Conservation (phyloP, 2,329 filamentous ascomycete species). For the Tolypocladium endophyticum region DNA sequence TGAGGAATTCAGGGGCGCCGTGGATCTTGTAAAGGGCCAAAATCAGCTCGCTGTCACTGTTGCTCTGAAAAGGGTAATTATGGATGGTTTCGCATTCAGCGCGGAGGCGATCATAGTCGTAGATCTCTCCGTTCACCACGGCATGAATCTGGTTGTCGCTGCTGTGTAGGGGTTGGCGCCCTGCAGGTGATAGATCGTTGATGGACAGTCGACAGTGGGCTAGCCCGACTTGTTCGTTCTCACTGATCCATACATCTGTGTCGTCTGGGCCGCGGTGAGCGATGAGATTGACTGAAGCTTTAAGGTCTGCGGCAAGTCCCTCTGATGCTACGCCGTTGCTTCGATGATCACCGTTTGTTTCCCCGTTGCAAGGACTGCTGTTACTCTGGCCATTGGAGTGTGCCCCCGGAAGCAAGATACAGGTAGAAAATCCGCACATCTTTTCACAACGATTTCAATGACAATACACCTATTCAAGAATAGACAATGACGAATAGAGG, state of each 20-base stretch:
- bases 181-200: constrained; percentile 35
- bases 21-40: constrained; percentile 40
- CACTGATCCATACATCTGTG: constrained; percentile 16
- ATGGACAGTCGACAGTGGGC: constrained; percentile 41
- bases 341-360: too few relatives aligned
- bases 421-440: too few relatives aligned
- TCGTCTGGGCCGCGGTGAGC: constrained; percentile 19
- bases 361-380: too few relatives aligned
- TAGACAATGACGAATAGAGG: too few relatives aligned
- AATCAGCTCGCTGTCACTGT: constrained; percentile 40
- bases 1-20: constrained; percentile 23
- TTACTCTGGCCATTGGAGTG: too few relatives aligned
- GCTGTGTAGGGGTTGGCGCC: constrained; percentile 34
- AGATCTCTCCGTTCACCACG: constrained; percentile 48
- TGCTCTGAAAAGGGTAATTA: constrained; percentile 32
- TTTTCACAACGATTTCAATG: too few relatives aligned
- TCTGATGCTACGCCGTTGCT: too few relatives aligned
- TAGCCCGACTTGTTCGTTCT: constrained; percentile 17
- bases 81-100: constrained; percentile 19
- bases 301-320: constrained; percentile 2
- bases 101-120: constrained; percentile 37
- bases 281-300: constrained; percentile 13
- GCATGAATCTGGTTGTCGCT: constrained; percentile 32
- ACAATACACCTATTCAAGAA: too few relatives aligned
- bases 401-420: too few relatives aligned